These are phyloP conservation scores for Polyplosphaeria fusca DNA, from an alignment of 495 filamentous ascomycete species.

Conservation along the genomic window DNA sequence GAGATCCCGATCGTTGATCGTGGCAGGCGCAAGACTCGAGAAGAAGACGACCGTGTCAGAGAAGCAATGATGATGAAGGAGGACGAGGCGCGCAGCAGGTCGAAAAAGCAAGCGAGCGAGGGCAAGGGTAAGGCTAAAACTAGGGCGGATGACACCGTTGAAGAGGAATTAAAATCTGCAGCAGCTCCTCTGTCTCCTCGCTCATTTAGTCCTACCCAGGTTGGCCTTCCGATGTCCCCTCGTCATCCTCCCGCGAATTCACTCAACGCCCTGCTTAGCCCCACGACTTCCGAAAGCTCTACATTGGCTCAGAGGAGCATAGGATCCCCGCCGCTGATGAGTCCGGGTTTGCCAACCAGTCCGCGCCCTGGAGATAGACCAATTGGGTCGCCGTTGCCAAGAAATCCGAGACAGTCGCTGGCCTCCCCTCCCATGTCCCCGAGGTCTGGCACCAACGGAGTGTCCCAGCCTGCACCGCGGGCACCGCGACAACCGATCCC, in stretches of 20 bases:
- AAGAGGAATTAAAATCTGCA: slow-evolving; percentile 9
- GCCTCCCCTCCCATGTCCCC: slow-evolving; percentile 68
- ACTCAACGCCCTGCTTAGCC: slow-evolving; percentile 35
- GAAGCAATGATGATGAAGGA: slow-evolving; percentile 64
- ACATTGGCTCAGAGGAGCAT: slow-evolving; percentile 39
- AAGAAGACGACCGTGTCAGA: slow-evolving; percentile 80
- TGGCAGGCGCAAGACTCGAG: slow-evolving; percentile 80
- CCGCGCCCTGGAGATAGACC: slow-evolving; percentile 78
- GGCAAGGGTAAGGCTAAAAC: slow-evolving; percentile 41
- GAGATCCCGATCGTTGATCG: slow-evolving; percentile 60
- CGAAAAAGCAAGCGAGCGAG: slow-evolving; percentile 54
- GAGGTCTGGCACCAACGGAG: slow-evolving; percentile 49
- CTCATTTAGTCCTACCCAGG: slow-evolving; percentile 15
- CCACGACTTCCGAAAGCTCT: slow-evolving; percentile 33
- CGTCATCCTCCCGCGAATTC: slow-evolving; percentile 30
- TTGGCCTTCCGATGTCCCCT: slow-evolving; percentile 31
- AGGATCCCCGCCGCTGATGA: slow-evolving; percentile 59
- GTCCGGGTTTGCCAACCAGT: slow-evolving; percentile 83
- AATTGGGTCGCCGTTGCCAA: slow-evolving; percentile 67
- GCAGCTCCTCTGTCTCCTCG: slow-evolving; percentile 16
- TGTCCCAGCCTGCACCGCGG: slow-evolving; percentile 69
- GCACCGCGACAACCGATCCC: slow-evolving; percentile 64
- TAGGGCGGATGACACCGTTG: background rate
- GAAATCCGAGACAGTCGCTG: slow-evolving; percentile 55
- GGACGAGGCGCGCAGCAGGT: slow-evolving; percentile 60